Conservation (phyloP, 148 eudicot genomes). For the Rhododendron ovatum region DNA sequence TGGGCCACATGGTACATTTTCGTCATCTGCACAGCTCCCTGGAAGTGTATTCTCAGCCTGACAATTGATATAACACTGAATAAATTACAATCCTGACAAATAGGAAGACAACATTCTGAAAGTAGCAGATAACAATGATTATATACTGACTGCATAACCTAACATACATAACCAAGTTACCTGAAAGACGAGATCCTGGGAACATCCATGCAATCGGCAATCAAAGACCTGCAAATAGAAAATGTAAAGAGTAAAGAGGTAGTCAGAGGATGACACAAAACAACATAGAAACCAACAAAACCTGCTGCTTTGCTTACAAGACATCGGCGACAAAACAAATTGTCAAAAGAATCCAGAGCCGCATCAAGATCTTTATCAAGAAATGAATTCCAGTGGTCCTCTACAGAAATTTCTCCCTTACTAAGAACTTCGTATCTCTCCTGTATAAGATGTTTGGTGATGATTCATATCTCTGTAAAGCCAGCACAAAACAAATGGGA, state of each 20-base stretch:
- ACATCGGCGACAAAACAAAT: constrained; percentile 93
- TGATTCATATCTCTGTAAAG: constrained; percentile 86
- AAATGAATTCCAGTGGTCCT: constrained; percentile 42
- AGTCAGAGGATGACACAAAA: constrained; percentile 7
- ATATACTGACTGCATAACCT: background rate
- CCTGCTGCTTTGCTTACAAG: constrained; percentile 46
- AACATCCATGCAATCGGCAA: constrained; percentile 96
- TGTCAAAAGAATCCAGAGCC: constrained; percentile 96
- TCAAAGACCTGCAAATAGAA: constrained; percentile 78
- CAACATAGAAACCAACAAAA: constrained; percentile 1
- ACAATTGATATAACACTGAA: background rate
- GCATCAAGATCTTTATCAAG: constrained; percentile 89
- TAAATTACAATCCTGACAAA: background rate
- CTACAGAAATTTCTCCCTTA: constrained; percentile 37
- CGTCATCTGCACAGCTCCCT: constrained; percentile 55
- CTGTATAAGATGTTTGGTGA: constrained; percentile 92
- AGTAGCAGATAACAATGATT: background rate
- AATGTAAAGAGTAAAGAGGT: constrained; percentile 7
- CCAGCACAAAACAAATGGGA: constrained; percentile 75
- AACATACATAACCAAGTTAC: constrained; percentile 41
- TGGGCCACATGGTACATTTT: constrained; percentile 66
- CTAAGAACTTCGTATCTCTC: constrained; percentile 82
- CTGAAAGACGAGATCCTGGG: constrained; percentile 93
- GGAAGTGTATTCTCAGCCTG: constrained; percentile 81
- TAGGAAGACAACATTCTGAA: background rate